A percentile compares a stretch with the other conserved stretches of the same genome.
phyloP scores from a whole-genome alignment of 169 alveolate genomes.

The Plasmodium adleri region DNA sequence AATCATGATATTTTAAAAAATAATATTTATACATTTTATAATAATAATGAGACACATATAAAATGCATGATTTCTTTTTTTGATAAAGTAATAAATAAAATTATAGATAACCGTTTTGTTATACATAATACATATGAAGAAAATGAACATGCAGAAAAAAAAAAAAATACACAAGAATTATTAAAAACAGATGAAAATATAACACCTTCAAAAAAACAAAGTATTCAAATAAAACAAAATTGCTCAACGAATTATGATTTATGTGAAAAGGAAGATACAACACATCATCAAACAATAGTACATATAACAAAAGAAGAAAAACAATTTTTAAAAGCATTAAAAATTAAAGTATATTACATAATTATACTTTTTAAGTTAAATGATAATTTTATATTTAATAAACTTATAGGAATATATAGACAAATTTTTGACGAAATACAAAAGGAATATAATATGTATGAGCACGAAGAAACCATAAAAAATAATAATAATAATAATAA shows the following conservation, averaged over 20 bases:
- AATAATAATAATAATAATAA: not conserved
- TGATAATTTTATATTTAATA: conserved; percentile 72
- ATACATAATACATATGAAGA: conserved; percentile 9
- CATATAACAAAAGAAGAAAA: conserved; percentile 36
- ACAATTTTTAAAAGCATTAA: conserved; percentile 53
- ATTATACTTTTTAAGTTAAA: conserved; percentile 60
- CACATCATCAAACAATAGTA: not conserved
- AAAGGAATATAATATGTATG: conserved; percentile 32
- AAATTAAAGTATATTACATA: conserved; percentile 50
- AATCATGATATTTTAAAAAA: conserved; percentile 10
- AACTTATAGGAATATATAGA: conserved; percentile 54
- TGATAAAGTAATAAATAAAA: conserved; percentile 64
- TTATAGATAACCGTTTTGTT: conserved; percentile 37
- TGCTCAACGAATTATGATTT: no score
- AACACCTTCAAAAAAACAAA: not conserved
- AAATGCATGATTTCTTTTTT: conserved; percentile 68
- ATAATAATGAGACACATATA: conserved; percentile 41
- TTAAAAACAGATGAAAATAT: not conserved
- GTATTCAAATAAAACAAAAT: not conserved
- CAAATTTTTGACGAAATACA: conserved; percentile 68
- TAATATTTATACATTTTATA: conserved; percentile 53
- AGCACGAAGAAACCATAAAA: conserved; percentile 5
- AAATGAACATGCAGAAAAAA: not conserved
- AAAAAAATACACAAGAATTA: not conserved
- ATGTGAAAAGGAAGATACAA: not conserved